Percentiles rank a stretch among this genome's conserved stretches.
phyloP scores from a whole-genome alignment of 75 land plant genomes.

The Sequoiadendron giganteum region DNA sequence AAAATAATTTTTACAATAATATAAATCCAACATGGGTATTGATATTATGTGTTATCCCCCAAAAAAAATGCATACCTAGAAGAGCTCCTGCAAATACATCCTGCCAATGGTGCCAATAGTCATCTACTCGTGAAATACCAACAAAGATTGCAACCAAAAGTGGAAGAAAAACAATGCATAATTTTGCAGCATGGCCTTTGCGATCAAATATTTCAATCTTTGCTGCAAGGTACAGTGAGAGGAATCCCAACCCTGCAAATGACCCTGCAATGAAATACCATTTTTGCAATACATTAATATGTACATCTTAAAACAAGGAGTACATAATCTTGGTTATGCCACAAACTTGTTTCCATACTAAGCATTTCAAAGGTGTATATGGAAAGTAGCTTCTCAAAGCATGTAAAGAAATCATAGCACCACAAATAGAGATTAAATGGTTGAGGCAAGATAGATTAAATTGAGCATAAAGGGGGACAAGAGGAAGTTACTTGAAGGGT shows the following conservation, averaged over 20 bases:
- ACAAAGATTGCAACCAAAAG: conserved; percentile 55
- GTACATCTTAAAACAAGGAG: neutral
- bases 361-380: neutral
- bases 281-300: neutral
- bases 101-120: conserved; percentile 80
- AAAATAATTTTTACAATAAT: neutral
- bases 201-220: conserved; percentile 65
- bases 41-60: neutral
- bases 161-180: conserved; percentile 57
- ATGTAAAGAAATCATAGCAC: neutral
- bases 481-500: neutral
- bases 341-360: neutral
- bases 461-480: neutral
- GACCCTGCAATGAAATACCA: conserved; percentile 41
- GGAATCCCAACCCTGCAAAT: conserved; percentile 70
- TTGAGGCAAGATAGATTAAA: neutral
- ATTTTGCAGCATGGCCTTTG: conserved; percentile 62
- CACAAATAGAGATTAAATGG: neutral
- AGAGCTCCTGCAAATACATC: conserved; percentile 73
- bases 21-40: neutral
- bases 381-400: neutral
- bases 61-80: conserved; percentile 34
- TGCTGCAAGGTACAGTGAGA: conserved; percentile 68
- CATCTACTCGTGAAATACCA: conserved; percentile 72
- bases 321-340: neutral